Evolutionary conservation across 2,329 filamentous ascomycete species (phyloP).

Genomic region (Penicillium sp.): DNA sequence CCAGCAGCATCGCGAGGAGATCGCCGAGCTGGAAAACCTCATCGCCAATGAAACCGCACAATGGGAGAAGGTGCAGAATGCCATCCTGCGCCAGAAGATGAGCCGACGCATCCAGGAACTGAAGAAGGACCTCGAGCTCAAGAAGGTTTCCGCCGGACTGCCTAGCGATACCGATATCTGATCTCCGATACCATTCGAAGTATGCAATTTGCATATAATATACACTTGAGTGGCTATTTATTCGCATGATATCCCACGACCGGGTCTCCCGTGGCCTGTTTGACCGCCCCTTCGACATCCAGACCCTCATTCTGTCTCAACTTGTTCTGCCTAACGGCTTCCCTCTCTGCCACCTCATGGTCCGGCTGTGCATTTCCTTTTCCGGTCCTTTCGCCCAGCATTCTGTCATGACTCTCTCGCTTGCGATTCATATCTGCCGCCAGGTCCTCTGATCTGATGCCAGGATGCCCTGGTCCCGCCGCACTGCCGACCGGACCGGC

Average conservation of each 20-base stretch:
- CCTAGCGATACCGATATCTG: slow-evolving; percentile 37
- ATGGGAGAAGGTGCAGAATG: slow-evolving; percentile 46
- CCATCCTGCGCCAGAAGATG: slow-evolving; percentile 49
- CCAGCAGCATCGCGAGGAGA: slow-evolving; percentile 51
- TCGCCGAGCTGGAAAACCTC: slow-evolving; percentile 47
- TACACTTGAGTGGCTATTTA: background rate
- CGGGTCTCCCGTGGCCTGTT: slow-evolving; percentile 31
- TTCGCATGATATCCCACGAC: slow-evolving; percentile 23
- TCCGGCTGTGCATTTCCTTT: slow-evolving; percentile 24
- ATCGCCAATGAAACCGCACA: slow-evolving; percentile 44
- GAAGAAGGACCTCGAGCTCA: slow-evolving; percentile 49
- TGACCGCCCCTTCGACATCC: slow-evolving; percentile 34
- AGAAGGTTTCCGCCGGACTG: slow-evolving; percentile 48
- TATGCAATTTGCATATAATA: background rate
- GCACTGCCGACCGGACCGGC: slow-evolving; percentile 39
- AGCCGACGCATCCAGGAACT: slow-evolving; percentile 49
- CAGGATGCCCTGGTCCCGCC: slow-evolving; percentile 32
- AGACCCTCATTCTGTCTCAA: slow-evolving; percentile 32
- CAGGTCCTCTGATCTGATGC: slow-evolving; percentile 39
- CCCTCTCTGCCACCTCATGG: slow-evolving; percentile 28
- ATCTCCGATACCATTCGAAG: slow-evolving; percentile 8
- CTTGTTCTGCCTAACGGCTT: slow-evolving; percentile 31
- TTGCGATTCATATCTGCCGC: slow-evolving; percentile 40
- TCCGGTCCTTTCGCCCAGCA: slow-evolving; percentile 33
- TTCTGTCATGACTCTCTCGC: slow-evolving; percentile 36